Conservation (phyloP, 805 yeast genomes). For the Zygosaccharomyces pseudorouxii region DNA sequence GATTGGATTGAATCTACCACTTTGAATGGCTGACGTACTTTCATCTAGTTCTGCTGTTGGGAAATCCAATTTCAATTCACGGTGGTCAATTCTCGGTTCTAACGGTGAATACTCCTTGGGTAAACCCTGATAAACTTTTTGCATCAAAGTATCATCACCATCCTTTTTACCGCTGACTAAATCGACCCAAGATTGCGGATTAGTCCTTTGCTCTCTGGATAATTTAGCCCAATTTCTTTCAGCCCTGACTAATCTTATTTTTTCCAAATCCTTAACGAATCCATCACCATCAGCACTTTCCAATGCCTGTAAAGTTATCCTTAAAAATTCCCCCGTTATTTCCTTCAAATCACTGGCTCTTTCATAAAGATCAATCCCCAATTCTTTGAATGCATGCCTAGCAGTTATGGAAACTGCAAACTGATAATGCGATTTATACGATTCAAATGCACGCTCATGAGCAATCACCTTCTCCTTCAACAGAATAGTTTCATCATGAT, state of each 20-base stretch:
- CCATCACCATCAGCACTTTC: conserved; percentile 15
- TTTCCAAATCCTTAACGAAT: conserved; percentile 23
- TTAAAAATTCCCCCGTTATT: conserved; percentile 20
- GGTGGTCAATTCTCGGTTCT: conserved; percentile 6
- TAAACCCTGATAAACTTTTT: conserved; percentile 12
- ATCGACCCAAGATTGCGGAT: conserved; percentile 24
- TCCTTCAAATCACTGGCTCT: conserved; percentile 24
- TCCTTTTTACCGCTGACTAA: conserved; percentile 27
- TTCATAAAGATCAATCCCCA: conserved; percentile 25
- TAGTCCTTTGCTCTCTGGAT: conserved; percentile 18
- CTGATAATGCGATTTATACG: conserved; percentile 23
- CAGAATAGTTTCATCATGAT: conserved; percentile 24
- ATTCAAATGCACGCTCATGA: conserved; percentile 18
- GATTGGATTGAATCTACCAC: conserved; percentile 15
- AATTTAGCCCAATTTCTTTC: conserved; percentile 26
- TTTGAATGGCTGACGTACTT: conserved; percentile 10
- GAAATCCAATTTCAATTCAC: conserved; percentile 5
- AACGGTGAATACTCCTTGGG: conserved; percentile 12
- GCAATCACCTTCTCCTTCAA: conserved; percentile 22
- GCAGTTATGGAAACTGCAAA: conserved; percentile 23
- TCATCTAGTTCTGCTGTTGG: conserved; percentile 12
- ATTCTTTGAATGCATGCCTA: conserved; percentile 24
- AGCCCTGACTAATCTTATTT: conserved; percentile 23
- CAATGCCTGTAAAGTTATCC: conserved; percentile 19
- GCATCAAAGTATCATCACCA: conserved; percentile 16